Percentiles rank a stretch among this genome's conserved stretches.
phyloP scores from a whole-genome alignment of 352 stramenopile genomes.

The Phytophthora lateralis region DNA sequence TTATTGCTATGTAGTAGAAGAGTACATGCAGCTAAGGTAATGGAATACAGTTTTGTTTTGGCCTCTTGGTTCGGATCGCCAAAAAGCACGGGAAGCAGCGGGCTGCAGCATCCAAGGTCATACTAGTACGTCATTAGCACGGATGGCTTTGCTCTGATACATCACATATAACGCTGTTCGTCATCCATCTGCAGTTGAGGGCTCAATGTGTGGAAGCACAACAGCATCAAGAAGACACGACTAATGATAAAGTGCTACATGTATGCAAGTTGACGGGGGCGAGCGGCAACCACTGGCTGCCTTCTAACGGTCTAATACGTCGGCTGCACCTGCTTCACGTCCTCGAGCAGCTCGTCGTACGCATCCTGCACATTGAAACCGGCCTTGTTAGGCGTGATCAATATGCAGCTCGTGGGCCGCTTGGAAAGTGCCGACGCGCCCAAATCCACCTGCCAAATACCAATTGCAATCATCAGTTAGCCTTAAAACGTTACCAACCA shows the following conservation, averaged over 20 bases:
- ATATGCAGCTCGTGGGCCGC: conserved; percentile 98
- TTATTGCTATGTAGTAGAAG: too few relatives aligned
- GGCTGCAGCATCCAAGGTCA: too few relatives aligned
- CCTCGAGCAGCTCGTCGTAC: conserved; percentile 90
- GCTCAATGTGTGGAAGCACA: conserved; percentile 28
- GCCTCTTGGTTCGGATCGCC: neutral
- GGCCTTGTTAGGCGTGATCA: conserved; percentile 94
- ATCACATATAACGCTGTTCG: conserved; percentile 4
- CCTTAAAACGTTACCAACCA: neutral
- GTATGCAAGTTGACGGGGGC: conserved; percentile 37
- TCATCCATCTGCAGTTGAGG: conserved; percentile 21
- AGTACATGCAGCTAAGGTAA: neutral
- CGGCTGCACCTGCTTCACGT: conserved; percentile 89
- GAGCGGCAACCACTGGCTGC: conserved; percentile 10
- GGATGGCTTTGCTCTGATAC: neutral
- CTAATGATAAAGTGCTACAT: conserved; percentile 50
- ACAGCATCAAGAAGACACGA: conserved; percentile 20
- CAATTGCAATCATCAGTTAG: conserved; percentile 21
- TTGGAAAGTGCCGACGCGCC: conserved; percentile 97
- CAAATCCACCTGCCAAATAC: conserved; percentile 78
- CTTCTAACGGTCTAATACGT: conserved; percentile 71
- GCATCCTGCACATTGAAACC: conserved; percentile 90
- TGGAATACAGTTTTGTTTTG: conserved; percentile 19
- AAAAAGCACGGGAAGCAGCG: neutral
- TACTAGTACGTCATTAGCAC: neutral